Evolutionary conservation across 495 filamentous ascomycete species (phyloP).

Genomic region (Podospora pseudoanserina): DNA sequence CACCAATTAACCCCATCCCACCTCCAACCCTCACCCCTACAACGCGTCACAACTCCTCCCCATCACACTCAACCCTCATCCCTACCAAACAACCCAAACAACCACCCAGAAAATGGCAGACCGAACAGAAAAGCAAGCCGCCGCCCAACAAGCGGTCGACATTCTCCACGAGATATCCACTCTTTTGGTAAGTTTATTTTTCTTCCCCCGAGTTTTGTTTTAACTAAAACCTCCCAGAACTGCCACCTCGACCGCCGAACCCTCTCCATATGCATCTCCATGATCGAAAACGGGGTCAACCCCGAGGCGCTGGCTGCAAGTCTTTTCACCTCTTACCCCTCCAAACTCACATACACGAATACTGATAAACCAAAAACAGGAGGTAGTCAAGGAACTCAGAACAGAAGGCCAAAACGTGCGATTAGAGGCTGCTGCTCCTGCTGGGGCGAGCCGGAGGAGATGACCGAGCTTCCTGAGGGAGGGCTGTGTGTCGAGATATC

Average conservation of each 20-base stretch:
- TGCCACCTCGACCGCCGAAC: constrained; percentile 86
- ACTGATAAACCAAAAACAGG: neutral
- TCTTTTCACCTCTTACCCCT: constrained; percentile 12
- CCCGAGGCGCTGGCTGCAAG: constrained; percentile 90
- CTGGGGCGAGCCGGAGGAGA: constrained; percentile 6
- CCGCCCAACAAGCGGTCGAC: constrained; percentile 93
- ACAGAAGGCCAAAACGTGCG: constrained; percentile 15
- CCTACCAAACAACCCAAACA: neutral
- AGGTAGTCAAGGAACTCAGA: constrained; percentile 20
- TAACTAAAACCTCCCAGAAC: constrained; percentile 55
- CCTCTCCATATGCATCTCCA: constrained; percentile 87
- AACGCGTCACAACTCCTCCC: neutral
- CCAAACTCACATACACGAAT: neutral
- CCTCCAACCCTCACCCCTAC: neutral
- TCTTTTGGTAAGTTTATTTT: constrained; percentile 59
- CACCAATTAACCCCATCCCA: neutral
- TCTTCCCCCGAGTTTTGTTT: neutral
- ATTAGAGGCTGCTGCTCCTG: constrained; percentile 10
- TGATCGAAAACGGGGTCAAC: constrained; percentile 96
- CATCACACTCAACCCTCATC: neutral
- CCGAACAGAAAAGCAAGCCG: constrained; percentile 62
- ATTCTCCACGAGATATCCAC: constrained; percentile 92
- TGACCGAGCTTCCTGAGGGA: neutral
- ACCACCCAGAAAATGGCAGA: constrained; percentile 43
- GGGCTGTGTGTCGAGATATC: too few species aligned